phyloP scores from a whole-genome alignment of 2,329 filamentous ascomycete genomes.

The Aspergillus ustus region DNA sequence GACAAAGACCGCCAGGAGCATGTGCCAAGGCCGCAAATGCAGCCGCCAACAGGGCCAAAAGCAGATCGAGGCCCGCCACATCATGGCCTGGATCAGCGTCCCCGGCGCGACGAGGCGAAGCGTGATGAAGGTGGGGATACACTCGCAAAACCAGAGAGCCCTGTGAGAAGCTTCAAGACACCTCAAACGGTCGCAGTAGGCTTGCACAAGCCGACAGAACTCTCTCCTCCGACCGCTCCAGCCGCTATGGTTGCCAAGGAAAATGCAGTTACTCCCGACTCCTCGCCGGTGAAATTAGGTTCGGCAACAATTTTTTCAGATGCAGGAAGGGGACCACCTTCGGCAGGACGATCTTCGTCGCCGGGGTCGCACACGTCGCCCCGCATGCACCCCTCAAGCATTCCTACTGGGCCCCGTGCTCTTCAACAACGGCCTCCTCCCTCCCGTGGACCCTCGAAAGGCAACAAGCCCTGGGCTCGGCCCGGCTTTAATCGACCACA shows the following conservation, averaged over 20 bases:
- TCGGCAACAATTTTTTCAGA: constrained; percentile 33
- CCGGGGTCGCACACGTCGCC: constrained; percentile 43
- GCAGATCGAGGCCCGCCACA: constrained; percentile 41
- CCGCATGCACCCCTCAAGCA: constrained; percentile 38
- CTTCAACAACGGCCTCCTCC: constrained; percentile 40
- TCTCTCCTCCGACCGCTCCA: constrained; percentile 43
- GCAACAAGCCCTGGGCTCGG: constrained; percentile 46
- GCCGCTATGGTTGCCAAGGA: constrained; percentile 40
- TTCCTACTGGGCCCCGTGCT: constrained; percentile 49
- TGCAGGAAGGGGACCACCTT: constrained; percentile 29
- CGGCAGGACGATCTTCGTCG: constrained; percentile 34
- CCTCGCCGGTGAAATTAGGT: constrained; percentile 24
- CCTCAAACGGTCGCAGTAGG: constrained; percentile 20
- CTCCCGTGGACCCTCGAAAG: constrained; percentile 39
- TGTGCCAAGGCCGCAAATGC: constrained; percentile 30
- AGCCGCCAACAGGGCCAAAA: constrained; percentile 51
- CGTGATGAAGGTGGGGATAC: constrained; percentile 29
- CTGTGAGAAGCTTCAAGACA: constrained; percentile 30
- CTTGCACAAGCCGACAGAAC: constrained; percentile 32
- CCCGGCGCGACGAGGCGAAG: constrained; percentile 30
- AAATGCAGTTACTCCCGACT: constrained; percentile 25
- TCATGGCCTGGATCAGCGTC: constrained; percentile 29
- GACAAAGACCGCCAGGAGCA: constrained; percentile 33
- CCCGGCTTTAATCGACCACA: constrained; percentile 39
- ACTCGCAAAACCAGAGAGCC: constrained; percentile 31